Evolutionary conservation across 2,329 filamentous ascomycete species (phyloP).

Genomic region (Colletotrichum orbiculare): DNA sequence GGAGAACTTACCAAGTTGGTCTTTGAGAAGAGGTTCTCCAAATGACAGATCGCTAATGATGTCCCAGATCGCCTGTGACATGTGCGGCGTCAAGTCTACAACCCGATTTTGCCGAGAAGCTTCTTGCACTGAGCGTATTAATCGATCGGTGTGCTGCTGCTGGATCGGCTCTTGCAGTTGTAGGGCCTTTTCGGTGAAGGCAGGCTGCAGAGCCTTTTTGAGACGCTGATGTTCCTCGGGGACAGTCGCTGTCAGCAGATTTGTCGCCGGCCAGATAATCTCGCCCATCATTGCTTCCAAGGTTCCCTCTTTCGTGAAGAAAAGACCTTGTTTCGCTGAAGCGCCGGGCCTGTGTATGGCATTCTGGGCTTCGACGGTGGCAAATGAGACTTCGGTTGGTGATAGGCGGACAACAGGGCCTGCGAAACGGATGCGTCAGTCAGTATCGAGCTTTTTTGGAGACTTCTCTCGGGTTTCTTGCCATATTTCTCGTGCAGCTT

Average conservation of each 20-base stretch:
- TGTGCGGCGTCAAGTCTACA: slow-evolving; percentile 11
- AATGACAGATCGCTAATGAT: slow-evolving; percentile 20
- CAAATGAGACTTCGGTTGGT: slow-evolving; percentile 15
- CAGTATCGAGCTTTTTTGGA: neutral
- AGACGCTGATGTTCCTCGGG: slow-evolving; percentile 12
- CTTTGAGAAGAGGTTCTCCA: slow-evolving; percentile 12
- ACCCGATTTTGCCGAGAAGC: neutral
- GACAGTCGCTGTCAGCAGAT: slow-evolving; percentile 9
- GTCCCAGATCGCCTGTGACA: slow-evolving; percentile 13
- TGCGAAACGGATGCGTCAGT: neutral
- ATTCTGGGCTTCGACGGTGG: slow-evolving; percentile 11
- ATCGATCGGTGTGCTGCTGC: neutral
- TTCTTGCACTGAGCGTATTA: neutral
- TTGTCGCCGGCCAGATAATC: slow-evolving; percentile 23
- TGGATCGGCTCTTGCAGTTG: slow-evolving; percentile 5
- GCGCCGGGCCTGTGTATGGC: slow-evolving; percentile 7
- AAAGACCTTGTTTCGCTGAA: neutral
- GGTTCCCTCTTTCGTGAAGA: slow-evolving; percentile 23
- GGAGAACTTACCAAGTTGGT: slow-evolving; percentile 5
- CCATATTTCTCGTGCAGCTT: slow-evolving; percentile 10
- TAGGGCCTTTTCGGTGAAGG: slow-evolving; percentile 8
- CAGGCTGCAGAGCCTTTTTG: slow-evolving; percentile 13
- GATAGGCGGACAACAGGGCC: slow-evolving; percentile 21
- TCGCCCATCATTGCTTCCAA: slow-evolving; percentile 26
- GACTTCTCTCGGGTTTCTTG: neutral